Base-by-base conservation (phyloP, 2,329 filamentous ascomycete species). In the Aspergillus hiratsukae region DNA sequence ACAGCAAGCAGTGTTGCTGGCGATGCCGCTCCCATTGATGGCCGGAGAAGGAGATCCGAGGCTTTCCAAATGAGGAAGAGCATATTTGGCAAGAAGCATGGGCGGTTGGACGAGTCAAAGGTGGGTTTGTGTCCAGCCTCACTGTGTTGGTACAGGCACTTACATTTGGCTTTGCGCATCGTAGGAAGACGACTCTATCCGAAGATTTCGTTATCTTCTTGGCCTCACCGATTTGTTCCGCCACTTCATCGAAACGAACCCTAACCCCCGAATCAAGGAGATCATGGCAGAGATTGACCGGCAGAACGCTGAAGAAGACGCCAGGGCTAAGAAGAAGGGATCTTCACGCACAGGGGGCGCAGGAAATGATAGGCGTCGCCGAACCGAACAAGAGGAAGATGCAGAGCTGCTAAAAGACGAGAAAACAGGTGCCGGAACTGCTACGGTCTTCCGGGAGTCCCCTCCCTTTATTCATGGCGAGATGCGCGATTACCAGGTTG, bases 161-260 rank as follows among this genome's bases (percentile, higher is more conserved):
- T 28, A 69, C 56, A n/a, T 23, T 48, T n/a, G 41, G 31, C 14
- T 37, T 8, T 51, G 4, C 10, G 48, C 19, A 27, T 46, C 59
- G 41, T 54, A 93, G 90, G 93, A 97, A 78, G 90, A 97, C 80
- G 93, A 97, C 69, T 95, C 91, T 0, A 90, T 97, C 69, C 86
- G 93, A 65, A 84, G 94, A 71, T 99, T 99, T 73, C 87, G 91
- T 61, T 99, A 99, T 72, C 83, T 99, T 1, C 83, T 99, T 14
- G 95, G 95, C 27, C 81, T 99, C 52, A 99, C 94, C 17, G 94
- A 99, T 69, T 81, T 99, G 21, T 99, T 99, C 79, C 91, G 95
- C 62, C 94, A 99, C 76, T 99, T 99, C 75, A 99, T 99, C 76
- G 92, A 97, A 71, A 91, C 91, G 8, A 99, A 97, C 70, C 93